Evolutionary conservation across 164 flowering plant genomes (phyloP), one percentile per base, ranked within the genome.

Genomic region (Macadamia integrifolia): DNA sequence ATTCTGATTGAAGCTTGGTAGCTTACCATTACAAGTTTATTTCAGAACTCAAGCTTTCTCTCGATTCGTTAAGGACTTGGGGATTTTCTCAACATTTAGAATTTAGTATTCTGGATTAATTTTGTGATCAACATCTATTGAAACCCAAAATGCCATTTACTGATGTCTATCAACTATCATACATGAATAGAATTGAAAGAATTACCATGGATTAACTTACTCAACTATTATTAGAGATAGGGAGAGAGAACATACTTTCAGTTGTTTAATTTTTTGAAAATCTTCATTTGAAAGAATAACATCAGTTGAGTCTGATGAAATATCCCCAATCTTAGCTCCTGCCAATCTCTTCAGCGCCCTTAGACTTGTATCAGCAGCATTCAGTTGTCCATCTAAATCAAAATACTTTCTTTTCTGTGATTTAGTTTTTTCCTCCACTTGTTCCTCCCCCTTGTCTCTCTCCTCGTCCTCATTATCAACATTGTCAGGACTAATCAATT

Each of bases 251-350:
- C 64, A 64, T 65, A 93, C 97, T 93, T 93, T 82, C 46, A 84
- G 66, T 68, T 91, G 88, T 75, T 82, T 92, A 61, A 93, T 93
- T 76, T 82, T 81, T 66, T 77, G 78, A 82, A 91, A 93, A 67
- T 93, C 96, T 72, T 93, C 96, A 70, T 91, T 86, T 58, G 97
- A 90, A 71, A 88, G 89, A 74, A 93, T 79, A 35, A 89, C 89
- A 83, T 86, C 98, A 5, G 70, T 40, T 43, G 75, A 13, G n/a
- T 72, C 84, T 17, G 77, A 61, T 13, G 86, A 29, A 2, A 62
- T 32, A 28, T 42, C n/a, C 15, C 30, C 79, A 64, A 44, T 66
- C 49, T 73, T 85, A 58, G 69, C 79, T 56, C 66, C 84, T 30
- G 91, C 88, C 71, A 90, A 69, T 72, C 73, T 93, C 81, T 90